Percentiles rank a stretch among this genome's conserved stretches.
Evolutionary conservation across 306 rosid species (phyloP).

Genomic region (Ormosia semicastrata): DNA sequence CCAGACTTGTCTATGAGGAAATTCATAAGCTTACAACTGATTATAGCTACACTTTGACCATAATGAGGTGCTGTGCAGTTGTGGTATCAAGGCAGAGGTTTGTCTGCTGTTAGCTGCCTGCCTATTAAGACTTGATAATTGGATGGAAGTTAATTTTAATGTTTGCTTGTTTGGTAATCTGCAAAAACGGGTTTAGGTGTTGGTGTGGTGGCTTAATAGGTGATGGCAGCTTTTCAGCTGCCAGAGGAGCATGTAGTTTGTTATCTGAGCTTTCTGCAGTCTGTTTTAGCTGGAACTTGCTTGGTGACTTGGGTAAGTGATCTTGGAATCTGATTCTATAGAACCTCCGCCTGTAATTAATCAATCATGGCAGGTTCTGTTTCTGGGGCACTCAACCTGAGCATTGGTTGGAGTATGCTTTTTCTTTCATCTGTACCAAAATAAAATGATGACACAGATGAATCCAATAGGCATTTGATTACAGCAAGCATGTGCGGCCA

Average conservation of each 20-base stretch:
- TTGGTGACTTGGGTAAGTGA: constrained; percentile 32
- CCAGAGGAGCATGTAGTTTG: constrained; percentile 27
- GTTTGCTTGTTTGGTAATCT: background rate
- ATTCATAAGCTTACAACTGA: background rate
- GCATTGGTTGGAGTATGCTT: background rate
- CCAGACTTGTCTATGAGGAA: background rate
- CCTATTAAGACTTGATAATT: background rate
- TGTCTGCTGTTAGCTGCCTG: background rate
- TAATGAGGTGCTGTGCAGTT: background rate
- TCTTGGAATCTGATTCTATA: constrained; percentile 33
- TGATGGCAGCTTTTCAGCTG: constrained; percentile 14
- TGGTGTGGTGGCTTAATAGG: constrained; percentile 11
- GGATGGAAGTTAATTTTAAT: background rate
- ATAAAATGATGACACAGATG: constrained; percentile 24
- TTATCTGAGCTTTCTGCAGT: constrained; percentile 21
- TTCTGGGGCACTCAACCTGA: background rate
- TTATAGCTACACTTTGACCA: background rate
- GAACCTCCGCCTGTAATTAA: constrained; percentile 28
- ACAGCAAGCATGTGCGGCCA: constrained; percentile 25
- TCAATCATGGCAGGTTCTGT: constrained; percentile 23
- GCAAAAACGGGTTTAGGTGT: background rate
- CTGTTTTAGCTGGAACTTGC: constrained; percentile 17
- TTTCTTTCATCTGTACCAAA: constrained; percentile 15
- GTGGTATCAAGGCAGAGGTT: background rate
- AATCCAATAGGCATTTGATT: background rate